Evolutionary conservation across 2,329 filamentous ascomycete species (phyloP), one percentile per base, ranked within the genome.

Genomic region (Mariannaea elegans): DNA sequence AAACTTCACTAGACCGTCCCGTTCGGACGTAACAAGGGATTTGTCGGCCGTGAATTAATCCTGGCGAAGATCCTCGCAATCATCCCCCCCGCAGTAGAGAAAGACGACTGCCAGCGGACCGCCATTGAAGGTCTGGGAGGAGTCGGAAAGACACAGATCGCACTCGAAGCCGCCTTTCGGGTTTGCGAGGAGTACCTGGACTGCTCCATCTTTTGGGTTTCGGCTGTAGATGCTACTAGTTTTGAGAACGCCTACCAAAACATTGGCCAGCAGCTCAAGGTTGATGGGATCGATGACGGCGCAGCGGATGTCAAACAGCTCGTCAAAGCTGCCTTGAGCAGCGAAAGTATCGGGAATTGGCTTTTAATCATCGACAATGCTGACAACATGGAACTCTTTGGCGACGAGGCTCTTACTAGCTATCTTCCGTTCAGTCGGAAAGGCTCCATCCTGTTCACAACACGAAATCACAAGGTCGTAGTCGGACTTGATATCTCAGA

Each of bases 321-420:
- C 2, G 74, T 82, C 4, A 77, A 77, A 34, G 41, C 36, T 4
- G 65, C 62, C 10, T 59, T 82, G 2, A 74, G 70, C 32, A 74
- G 70, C 32, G 50, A 69, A n/a, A 56, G 32, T n/a, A 58, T 44
- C 2, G 69, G 72, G 1, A 58, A 59, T 1, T 82, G 78, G 80
- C 67, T 82, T 1, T 55, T 82, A 38, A 67, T 83, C 36, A 49
- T 82, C n/a, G 79, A 83, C 53, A 82, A 81, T 48, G 77, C 76
- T 12, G 78, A 82, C n/a, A n/a, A n/a, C n/a, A n/a, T n/a, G n/a
- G n/a, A n/a, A n/a, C n/a, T n/a, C n/a, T n/a, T n/a, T n/a, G n/a
- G n/a, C 53, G 76, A 82, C 55, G 46, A 47, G 4, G 56, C 73
- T 2, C 55, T 79, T 2, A 1, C 18, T 19, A 51, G 73, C 5